A percentile compares a stretch with the other conserved stretches of the same genome.
phyloP scores from a whole-genome alignment of 148 eudicot species.

The Salicornia ramosissima region DNA sequence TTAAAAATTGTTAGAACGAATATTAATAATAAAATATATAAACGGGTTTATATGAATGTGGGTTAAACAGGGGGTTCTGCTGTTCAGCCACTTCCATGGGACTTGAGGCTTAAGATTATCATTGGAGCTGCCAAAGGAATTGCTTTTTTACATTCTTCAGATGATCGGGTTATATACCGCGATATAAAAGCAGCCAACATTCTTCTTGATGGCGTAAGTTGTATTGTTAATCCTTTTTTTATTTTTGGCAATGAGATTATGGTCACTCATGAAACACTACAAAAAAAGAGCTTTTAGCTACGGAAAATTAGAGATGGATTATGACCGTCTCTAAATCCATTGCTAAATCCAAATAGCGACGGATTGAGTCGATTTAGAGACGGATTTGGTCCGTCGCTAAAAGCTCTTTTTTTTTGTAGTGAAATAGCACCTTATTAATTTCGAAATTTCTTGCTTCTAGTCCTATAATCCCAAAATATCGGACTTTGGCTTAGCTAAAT shows the following conservation, averaged over 20 bases:
- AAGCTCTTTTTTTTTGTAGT: too few relatives aligned
- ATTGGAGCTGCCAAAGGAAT: slow-evolving; percentile 87
- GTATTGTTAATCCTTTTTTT: neutral
- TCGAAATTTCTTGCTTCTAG: slow-evolving; percentile 29
- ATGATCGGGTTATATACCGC: slow-evolving; percentile 58
- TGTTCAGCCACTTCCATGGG: slow-evolving; percentile 89
- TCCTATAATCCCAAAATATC: slow-evolving; percentile 72
- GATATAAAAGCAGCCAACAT: slow-evolving; percentile 87
- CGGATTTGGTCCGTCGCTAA: too few relatives aligned
- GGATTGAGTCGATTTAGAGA: too few relatives aligned
- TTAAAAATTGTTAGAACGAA: too few relatives aligned
- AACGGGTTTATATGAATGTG: slow-evolving; percentile 1
- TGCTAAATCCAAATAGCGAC: too few relatives aligned
- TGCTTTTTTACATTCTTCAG: slow-evolving; percentile 60
- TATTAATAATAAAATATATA: neutral
- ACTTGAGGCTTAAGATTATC: slow-evolving; percentile 56
- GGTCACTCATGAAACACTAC: neutral
- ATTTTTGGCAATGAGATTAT: neutral
- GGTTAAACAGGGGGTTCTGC: slow-evolving; percentile 54
- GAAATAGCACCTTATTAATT: neutral
- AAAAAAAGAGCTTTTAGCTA: too few relatives aligned
- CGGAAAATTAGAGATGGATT: too few relatives aligned
- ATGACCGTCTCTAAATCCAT: too few relatives aligned
- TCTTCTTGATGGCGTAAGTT: slow-evolving; percentile 72
- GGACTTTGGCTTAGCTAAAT: slow-evolving; percentile 75